These are phyloP conservation scores for Populus hybrid DNA, from an alignment of 441 rosid species.

Conservation along the genomic window DNA sequence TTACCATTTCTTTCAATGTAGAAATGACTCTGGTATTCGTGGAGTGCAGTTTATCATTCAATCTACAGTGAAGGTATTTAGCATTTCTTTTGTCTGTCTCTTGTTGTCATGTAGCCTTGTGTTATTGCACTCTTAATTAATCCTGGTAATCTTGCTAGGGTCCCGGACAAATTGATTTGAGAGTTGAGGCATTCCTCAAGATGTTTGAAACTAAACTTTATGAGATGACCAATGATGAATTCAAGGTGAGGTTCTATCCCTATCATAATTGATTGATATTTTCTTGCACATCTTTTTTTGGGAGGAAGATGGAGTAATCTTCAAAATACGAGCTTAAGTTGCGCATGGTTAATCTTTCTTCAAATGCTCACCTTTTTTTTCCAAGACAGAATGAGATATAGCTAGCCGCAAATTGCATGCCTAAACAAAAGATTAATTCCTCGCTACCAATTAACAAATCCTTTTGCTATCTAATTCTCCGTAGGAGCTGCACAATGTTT, in stretches of 20 bases:
- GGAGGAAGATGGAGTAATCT: too few relatives aligned
- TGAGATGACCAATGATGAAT: conserved; percentile 69
- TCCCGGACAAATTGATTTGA: conserved; percentile 68
- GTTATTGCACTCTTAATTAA: neutral
- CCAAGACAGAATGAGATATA: too few relatives aligned
- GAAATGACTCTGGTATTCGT: conserved; percentile 60
- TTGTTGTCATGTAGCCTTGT: conserved; percentile 6
- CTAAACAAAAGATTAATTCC: too few relatives aligned
- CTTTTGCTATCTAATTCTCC: too few relatives aligned
- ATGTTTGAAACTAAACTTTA: conserved; percentile 58
- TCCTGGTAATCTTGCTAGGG: conserved; percentile 42
- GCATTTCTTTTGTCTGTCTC: conserved; percentile 8
- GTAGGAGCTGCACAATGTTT: too few relatives aligned
- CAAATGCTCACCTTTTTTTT: neutral
- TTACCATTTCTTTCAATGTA: conserved; percentile 22
- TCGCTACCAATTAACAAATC: too few relatives aligned
- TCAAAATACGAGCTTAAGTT: too few relatives aligned
- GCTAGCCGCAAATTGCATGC: too few relatives aligned
- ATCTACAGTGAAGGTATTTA: conserved; percentile 71
- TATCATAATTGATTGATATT: neutral
- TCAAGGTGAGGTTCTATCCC: conserved; percentile 53
- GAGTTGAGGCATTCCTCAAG: conserved; percentile 76
- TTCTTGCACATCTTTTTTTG: neutral
- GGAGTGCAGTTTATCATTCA: conserved; percentile 79
- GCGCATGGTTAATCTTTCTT: neutral